A percentile compares a stretch with the other conserved stretches of the same genome.
phyloP scores from a whole-genome alignment of 805 yeast species.

The Maudiozyma pseudohumilis region DNA sequence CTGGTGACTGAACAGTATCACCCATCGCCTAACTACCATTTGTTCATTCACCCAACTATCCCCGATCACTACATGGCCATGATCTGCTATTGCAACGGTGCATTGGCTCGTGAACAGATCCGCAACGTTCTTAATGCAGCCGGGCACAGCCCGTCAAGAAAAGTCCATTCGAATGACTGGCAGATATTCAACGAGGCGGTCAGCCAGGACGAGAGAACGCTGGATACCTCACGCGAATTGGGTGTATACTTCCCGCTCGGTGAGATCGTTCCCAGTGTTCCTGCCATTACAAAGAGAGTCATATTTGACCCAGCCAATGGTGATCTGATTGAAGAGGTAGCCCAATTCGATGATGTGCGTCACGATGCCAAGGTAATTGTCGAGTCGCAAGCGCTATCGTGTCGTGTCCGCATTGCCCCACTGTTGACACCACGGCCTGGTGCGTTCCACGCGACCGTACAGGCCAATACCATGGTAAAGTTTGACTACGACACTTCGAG shows the following conservation, averaged over 20 bases:
- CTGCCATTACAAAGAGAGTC: slow-evolving; percentile 51
- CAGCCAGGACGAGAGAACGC: slow-evolving; percentile 28
- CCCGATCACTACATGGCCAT: slow-evolving; percentile 78
- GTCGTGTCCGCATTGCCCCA: slow-evolving; percentile 72
- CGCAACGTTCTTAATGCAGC: slow-evolving; percentile 47
- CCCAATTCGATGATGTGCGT: slow-evolving; percentile 38
- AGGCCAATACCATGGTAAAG: slow-evolving; percentile 13
- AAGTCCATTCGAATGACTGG: slow-evolving; percentile 42
- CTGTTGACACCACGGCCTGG: slow-evolving; percentile 34
- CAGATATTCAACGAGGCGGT: slow-evolving; percentile 44
- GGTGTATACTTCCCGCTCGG: slow-evolving; percentile 83
- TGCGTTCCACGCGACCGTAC: background rate
- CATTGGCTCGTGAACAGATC: slow-evolving; percentile 72
- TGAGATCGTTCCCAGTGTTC: slow-evolving; percentile 82
- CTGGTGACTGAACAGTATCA: slow-evolving; percentile 67
- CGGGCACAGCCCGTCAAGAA: slow-evolving; percentile 14
- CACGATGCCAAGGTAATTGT: slow-evolving; percentile 69
- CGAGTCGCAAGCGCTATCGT: slow-evolving; percentile 79
- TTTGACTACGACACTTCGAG: slow-evolving; percentile 29
- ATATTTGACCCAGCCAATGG: slow-evolving; percentile 29
- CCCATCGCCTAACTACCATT: slow-evolving; percentile 75
- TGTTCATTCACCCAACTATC: slow-evolving; percentile 80
- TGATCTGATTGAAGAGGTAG: slow-evolving; percentile 23
- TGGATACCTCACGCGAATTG: slow-evolving; percentile 38
- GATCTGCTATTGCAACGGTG: slow-evolving; percentile 90